Evolutionary conservation across 164 flowering plant genomes (phyloP), one percentile per base, ranked within the genome.

Genomic region (Vitis rotundifolia): DNA sequence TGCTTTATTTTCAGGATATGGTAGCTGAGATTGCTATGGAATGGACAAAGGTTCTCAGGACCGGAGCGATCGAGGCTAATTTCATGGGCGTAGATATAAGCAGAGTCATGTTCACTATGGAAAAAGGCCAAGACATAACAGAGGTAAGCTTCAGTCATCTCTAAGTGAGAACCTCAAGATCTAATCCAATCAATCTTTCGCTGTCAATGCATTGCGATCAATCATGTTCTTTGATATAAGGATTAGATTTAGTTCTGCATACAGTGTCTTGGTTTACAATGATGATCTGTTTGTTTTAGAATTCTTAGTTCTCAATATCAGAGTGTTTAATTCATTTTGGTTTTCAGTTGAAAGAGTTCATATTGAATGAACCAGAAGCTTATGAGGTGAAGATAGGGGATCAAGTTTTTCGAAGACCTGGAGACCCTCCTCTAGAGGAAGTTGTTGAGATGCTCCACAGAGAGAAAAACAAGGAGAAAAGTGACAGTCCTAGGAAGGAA

Each of bases 331-430:
- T 53, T 8, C 15, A 54, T 18, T 70, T 3, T 12, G 11, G 55
- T 31, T 13, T 61, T 59, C 81, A 93, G 99, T 74, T 96, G 79
- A 89, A 80, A 75, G 97, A 89, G 61, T 96, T 91, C 68, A 67
- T 96, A 61, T 73, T 93, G 77, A 76, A 76, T 66, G 95, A 93
- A 74, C 79, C 87, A n/a, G 98, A 96, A 71, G 95, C 97, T 49
- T 90, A 93, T 71, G 98, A 96, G 77, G 62, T 96, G n/a, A 96
- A 96, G 87, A 84, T 96, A 11, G 98, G 99, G 26, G 95, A 96
- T 26, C 83, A 84, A 70, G 75, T 80, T 53, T 88, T 71, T 55
- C 80, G 97, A 65, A 84, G 97, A 77, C 91, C 93, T 15, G 99
- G 92, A 62, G 97, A 96, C 79, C 95, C 97, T 72, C 92, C 98